Percentiles rank a stretch among this genome's conserved stretches.
These are phyloP conservation scores for Phytopythium helicoides DNA, from an alignment of 352 stramenopile genomes.

Conservation along the genomic window DNA sequence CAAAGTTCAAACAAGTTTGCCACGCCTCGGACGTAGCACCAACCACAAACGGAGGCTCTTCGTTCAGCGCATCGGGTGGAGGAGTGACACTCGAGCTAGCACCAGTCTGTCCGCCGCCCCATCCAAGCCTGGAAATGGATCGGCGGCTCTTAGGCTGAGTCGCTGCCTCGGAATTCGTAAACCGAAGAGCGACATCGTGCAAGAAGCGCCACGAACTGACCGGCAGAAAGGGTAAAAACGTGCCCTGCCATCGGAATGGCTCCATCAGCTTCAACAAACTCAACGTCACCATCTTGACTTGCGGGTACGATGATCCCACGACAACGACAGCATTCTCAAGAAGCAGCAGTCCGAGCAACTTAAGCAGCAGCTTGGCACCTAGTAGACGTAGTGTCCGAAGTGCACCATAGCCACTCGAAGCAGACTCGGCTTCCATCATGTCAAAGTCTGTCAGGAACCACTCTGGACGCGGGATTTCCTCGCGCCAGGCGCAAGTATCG, in stretches of 20 bases:
- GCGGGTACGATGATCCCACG: constrained; percentile 61
- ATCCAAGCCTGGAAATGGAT: constrained; percentile 42
- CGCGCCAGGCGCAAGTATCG: constrained; percentile 52
- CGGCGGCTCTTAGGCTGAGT: constrained; percentile 53
- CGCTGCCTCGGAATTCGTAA: constrained; percentile 47
- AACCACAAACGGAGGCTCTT: constrained; percentile 68
- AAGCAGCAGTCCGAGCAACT: constrained; percentile 64
- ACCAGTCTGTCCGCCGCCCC: not conserved
- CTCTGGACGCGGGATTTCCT: constrained; percentile 66
- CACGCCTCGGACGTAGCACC: constrained; percentile 67
- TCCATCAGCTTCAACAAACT: constrained; percentile 67
- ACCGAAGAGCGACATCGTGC: constrained; percentile 54
- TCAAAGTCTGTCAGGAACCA: constrained; percentile 74
- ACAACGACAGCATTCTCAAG: constrained; percentile 79
- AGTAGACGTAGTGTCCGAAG: constrained; percentile 61
- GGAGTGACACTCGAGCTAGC: not conserved
- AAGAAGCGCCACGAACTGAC: constrained; percentile 73
- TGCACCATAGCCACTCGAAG: constrained; percentile 31
- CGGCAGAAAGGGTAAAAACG: constrained; percentile 71
- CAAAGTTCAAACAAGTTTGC: constrained; percentile 52
- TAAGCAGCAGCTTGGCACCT: constrained; percentile 67
- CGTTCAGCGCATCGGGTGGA: constrained; percentile 1
- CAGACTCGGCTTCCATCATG: constrained; percentile 43
- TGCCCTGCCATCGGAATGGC: constrained; percentile 83
- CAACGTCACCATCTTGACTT: constrained; percentile 74